Base-by-base conservation (phyloP, 108 stramenopile species). In the Conticribra weissflogii region DNA sequence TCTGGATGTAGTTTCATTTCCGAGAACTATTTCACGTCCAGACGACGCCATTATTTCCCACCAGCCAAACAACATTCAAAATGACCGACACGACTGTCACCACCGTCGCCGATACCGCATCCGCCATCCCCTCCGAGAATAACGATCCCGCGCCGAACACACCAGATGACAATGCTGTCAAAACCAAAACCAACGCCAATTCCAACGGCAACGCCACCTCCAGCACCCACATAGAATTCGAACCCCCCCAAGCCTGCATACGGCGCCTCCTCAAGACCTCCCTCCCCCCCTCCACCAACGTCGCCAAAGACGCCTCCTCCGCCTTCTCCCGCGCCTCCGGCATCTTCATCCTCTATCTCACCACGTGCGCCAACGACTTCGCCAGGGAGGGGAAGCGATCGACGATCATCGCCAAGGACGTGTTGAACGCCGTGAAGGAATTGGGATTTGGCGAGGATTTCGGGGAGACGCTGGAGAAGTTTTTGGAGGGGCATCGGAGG, bases 331-430 rank as follows among this genome's bases (percentile, higher is more conserved):
- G 93, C 49, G 91, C 94, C n/a, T 88, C 76, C 29, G 94, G 94
- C 0, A 95, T 97, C 33, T 97, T 97, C 63, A 84, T 97, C 48
- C 81, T 97, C 17, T 97, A 95, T 68, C 59, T 97, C n/a, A 95
- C 96, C 24, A 84, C 92, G 22, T 91, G 93, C 69, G 96, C 96
- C 53, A 97, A 97, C 73, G 92, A 95, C 66, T 88, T 91, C 68
- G 94, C 94, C 9, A 58, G 94, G 51, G 92, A 94, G 63, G 86
- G 90, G 55, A 85, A 84, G 44, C 78, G 94, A 15, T 88, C 93
- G 62, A 97, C 96, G 2, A 88, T 97, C 19, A 84, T 88, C 0
- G 94, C 94, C 51, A 88, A 89, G 67, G 96, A 97, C 79, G 91
- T 97, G 14, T 51, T 95, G 55, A 88, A 83, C 9, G 93, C 93